Evolutionary conservation across 2,329 filamentous ascomycete genomes (phyloP).

Genomic region (Aspergillus calidoustus): DNA sequence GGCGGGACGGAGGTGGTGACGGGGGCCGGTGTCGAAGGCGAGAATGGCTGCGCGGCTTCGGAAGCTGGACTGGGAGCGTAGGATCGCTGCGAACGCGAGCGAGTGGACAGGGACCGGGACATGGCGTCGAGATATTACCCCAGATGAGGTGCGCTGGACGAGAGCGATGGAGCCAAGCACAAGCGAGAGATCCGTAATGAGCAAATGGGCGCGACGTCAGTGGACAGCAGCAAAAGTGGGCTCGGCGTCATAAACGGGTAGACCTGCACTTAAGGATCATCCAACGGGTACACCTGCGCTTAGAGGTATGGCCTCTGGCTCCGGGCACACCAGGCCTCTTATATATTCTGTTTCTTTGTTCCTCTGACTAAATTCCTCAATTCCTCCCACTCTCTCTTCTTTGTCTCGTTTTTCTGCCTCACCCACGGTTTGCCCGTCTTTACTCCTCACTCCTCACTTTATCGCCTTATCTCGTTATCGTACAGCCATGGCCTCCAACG

Average conservation of each 20-base stretch:
- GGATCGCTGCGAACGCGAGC: slow-evolving; percentile 7
- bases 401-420: slow-evolving; percentile 19
- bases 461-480: slow-evolving; percentile 14
- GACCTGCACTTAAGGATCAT: slow-evolving; percentile 41
- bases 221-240: neutral
- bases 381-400: slow-evolving; percentile 5
- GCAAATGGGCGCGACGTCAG: slow-evolving; percentile 13
- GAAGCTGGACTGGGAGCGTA: slow-evolving; percentile 6
- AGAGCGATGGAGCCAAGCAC: neutral
- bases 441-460: neutral
- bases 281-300: slow-evolving; percentile 38
- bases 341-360: slow-evolving; percentile 1
- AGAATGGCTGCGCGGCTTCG: neutral
- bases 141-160: slow-evolving; percentile 3
- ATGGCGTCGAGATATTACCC: slow-evolving; percentile 7
- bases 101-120: slow-evolving; percentile 11
- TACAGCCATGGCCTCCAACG: slow-evolving; percentile 34
- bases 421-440: slow-evolving; percentile 25
- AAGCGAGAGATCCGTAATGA: slow-evolving; percentile 1
- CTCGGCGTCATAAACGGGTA: slow-evolving; percentile 21
- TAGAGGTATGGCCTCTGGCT: slow-evolving; percentile 30
- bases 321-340: neutral
- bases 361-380: slow-evolving; percentile 5
- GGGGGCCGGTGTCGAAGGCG: neutral
- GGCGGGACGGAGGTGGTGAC: slow-evolving; percentile 4